Base-by-base conservation (phyloP, 345 rosid genomes). In the Pistacia vera region DNA sequence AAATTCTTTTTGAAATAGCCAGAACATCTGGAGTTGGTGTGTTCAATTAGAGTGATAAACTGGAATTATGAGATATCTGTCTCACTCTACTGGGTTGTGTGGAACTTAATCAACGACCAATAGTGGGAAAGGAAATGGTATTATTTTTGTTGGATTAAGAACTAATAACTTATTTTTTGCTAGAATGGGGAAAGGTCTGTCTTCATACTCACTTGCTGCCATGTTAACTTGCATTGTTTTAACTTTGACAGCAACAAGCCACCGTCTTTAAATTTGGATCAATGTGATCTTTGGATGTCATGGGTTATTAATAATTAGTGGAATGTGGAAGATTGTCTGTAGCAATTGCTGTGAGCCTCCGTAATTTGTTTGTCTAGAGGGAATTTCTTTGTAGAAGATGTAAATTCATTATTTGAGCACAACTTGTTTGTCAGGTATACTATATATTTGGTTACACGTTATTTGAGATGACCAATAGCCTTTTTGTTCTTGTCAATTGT, bases 61-160 rank as follows among this genome's bases (percentile, higher is more conserved):
- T 48, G 10, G 14, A 62, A 25, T 61, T 57, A 76, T 55, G 44
- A 59, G 46, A 73, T 72, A 33, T 62, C 25, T 44, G 22, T 68
- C 28, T 17, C 54, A 66, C 22, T 25, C 33, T 38, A 63, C 49
- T 54, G 36, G 36, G 62, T 4, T 56, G 35, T 17, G 28, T 46
- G 30, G 41, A 8, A 36, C 49, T 63, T 66, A 41, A 22, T 20
- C 17, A 41, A 7, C 14, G 13, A 46, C 59, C 30, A 71, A 59
- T 22, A 25, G 13, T 72, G 66, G 16, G 17, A 25, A 71, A 57
- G 54, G 54, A 11, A 38, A 36, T 18, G 17, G 30, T 30, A 59
- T 71, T 59, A 4, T 38, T 44, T 57, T 35, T 52, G 33, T 14
- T 52, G 12, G 61, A 51, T 63, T 60, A 49, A 18, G 52, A 38